Evolutionary conservation across 176 grass and related monocot species (phyloP), one percentile per base, ranked within the genome.

Genomic region (Avena atlantica): DNA sequence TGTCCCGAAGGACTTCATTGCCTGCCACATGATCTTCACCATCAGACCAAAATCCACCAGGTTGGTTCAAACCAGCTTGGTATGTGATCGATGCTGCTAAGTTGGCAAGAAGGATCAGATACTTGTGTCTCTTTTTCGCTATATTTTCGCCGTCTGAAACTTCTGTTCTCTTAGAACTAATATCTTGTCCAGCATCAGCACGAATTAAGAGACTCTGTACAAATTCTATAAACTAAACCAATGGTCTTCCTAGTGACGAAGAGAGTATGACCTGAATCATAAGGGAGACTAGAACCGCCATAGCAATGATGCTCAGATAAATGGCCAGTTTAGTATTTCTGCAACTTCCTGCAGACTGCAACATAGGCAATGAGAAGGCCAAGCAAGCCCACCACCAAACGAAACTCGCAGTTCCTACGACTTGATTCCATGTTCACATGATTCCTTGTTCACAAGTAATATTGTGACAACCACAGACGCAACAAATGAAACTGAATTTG

Each of bases 51-150:
- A 76, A 59, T 3, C 89, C 76, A 70, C 40, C 6, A 42, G 40
- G 40, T 42, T 1, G 82, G 55, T 85, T 93, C 2, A 93, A 56
- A 36, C 91, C 91, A 73, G 88, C 88, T 74, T 90, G 88, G 52
- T 88, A 90, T 0, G 91, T 82, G n/a, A 87, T 81, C 2, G 77
- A 87, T 12, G 91, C 85, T 6, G 81, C 85, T 21, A 93, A 60
- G 73, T 78, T 52, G 61, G 91, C 91, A 81, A 93, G 70, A 8
- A 93, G 86, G 78, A 90, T 88, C 40, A 93, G 17, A 75, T 80
- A 89, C 23, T 89, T 85, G 67, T 74, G 67, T 21, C 29, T 73
- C 67, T 84, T 89, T 16, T 11, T 78, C 59, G 15, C 15, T 27
- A 49, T 53, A 52, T 56, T 84, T 29, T 49, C 0, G 62, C 8